phyloP scores from a whole-genome alignment of 495 filamentous ascomycete species.

The Pyrenula massariospora region DNA sequence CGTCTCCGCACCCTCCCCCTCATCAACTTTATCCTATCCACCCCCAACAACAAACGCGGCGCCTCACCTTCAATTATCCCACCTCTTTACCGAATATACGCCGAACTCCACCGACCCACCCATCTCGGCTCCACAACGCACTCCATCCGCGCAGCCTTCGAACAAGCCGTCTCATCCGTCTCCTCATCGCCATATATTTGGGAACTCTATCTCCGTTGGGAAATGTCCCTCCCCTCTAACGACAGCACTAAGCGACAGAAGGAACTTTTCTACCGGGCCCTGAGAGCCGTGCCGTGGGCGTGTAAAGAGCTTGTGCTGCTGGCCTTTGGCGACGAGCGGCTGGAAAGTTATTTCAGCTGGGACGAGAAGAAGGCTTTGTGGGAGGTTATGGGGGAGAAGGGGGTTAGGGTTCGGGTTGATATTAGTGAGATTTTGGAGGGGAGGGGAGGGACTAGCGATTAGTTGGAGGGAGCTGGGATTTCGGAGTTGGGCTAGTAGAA shows the following conservation, averaged over 20 bases:
- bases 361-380: not conserved
- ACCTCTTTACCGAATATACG: constrained; percentile 55
- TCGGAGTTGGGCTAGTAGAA: no score
- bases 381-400: not conserved
- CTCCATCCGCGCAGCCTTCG: constrained; percentile 56
- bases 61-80: constrained; percentile 34
- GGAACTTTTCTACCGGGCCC: not conserved
- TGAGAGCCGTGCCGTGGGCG: not conserved
- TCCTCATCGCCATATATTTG: constrained; percentile 38
- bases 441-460: constrained; percentile 1
- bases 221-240: constrained; percentile 13
- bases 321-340: not conserved
- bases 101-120: constrained; percentile 41
- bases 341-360: not conserved
- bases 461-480: no score
- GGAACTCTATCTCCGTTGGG: constrained; percentile 55
- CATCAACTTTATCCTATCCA: constrained; percentile 20
- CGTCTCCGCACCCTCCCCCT: constrained; percentile 52
- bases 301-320: constrained; percentile 2
- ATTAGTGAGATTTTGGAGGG: not conserved
- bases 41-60: not conserved
- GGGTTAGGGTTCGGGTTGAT: not conserved
- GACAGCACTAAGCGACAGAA: not conserved
- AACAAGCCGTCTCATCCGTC: constrained; percentile 45
- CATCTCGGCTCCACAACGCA: constrained; percentile 40